phyloP scores from a whole-genome alignment of 148 eudicot genomes.

The Oxyria digyna region DNA sequence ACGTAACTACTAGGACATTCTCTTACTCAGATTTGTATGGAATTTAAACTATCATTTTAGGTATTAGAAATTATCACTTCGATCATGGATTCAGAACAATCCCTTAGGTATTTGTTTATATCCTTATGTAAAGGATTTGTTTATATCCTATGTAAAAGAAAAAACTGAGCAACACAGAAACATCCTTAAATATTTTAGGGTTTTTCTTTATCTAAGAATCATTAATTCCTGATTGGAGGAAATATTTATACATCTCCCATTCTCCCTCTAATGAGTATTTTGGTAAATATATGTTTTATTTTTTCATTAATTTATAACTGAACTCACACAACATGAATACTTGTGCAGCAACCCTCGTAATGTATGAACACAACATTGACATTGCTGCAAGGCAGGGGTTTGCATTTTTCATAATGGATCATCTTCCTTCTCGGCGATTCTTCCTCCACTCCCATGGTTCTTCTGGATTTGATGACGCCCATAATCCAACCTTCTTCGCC shows the following conservation, averaged over 20 bases:
- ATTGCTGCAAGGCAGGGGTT: background rate
- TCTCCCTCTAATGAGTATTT: background rate
- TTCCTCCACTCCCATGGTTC: conserved; percentile 95
- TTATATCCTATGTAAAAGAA: no score
- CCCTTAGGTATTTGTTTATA: no score
- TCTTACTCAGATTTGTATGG: no score
- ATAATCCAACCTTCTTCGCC: conserved; percentile 60
- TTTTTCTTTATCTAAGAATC: background rate
- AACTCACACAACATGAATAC: background rate
- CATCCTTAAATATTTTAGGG: no score
- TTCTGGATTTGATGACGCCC: conserved; percentile 77
- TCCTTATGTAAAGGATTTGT: no score
- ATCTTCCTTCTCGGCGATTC: conserved; percentile 39
- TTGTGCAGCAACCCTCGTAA: background rate
- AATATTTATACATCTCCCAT: background rate
- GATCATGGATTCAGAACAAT: no score
- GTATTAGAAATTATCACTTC: no score
- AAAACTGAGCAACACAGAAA: no score
- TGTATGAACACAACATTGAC: background rate
- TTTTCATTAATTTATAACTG: background rate
- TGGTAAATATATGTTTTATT: background rate
- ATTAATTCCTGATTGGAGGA: background rate
- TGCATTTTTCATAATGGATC: no score
- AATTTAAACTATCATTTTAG: no score
- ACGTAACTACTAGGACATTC: no score